Base-by-base conservation (phyloP, 208 protist genomes). In the Tritrichomonas foetus region DNA sequence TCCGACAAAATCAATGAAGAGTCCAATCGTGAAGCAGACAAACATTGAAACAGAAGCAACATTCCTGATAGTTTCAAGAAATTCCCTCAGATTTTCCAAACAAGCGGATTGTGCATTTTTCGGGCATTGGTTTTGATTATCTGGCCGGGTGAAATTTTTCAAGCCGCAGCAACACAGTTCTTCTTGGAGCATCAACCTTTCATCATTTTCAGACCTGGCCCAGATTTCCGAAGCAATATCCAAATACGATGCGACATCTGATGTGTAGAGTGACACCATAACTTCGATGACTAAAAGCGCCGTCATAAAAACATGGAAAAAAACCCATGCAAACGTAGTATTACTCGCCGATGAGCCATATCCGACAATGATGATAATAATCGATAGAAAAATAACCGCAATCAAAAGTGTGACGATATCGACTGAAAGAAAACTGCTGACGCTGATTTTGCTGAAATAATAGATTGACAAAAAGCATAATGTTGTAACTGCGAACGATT, bases 1-100 rank as follows among this genome's bases (percentile, higher is more conserved):
- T 0, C 74, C 74, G 0, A 39, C 74, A 82, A 82, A 82, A 82
- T 82, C 74, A 49, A 82, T 82, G 16, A 82, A 82, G 14, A 82
- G 44, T 82, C 74, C 74, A 50, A 82, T 30, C 3, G 50, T 41
- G 16, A 82, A 50, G 41, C 74, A 82, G 30, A 82, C 74, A 82
- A 82, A 82, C 3, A 82, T 30, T 22, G 74, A 33, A 82, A 82
- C 74, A 47, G 41, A 50, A n/a, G 74, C 33, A 3, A 41, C 50
- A 82, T 82, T 82, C 50, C 74, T 82, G 1, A 82, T 20, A 30
- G 33, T 82, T 50, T 20, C 41, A 20, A 82, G 30, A 53, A 82
- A 50, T n/a, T 33, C n/a, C 30, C 36, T 16, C 30, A 82, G 30
- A n/a, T 30, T 20, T 50, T 8, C 41, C 20, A 39, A 49, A 16